A percentile compares a stretch with the other conserved stretches of the same genome.
These are phyloP conservation scores for Entomortierella beljakovae DNA, from an alignment of 192 early-diverging fungal species.

Conservation along the genomic window DNA sequence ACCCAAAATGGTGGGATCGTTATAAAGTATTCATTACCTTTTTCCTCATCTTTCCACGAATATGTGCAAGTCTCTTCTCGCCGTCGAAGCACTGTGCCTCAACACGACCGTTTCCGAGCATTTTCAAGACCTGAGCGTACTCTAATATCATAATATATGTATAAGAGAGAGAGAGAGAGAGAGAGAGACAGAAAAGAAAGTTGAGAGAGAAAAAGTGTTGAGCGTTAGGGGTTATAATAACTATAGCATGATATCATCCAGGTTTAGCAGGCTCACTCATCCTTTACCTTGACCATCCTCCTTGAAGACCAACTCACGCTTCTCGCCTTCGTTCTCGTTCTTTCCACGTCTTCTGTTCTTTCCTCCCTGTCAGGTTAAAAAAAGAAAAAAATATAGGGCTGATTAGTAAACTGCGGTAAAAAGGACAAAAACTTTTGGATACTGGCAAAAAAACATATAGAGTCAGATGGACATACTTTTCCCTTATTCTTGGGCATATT, in stretches of 20 bases:
- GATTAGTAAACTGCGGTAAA: not conserved
- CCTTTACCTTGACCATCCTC: constrained; percentile 90
- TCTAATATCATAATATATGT: constrained; percentile 58
- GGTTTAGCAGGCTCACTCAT: not conserved
- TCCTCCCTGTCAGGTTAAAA: constrained; percentile 70
- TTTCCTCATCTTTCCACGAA: constrained; percentile 98
- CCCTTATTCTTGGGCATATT: constrained; percentile 96
- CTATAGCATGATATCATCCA: not conserved
- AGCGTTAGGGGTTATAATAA: no score
- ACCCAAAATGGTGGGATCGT: not conserved
- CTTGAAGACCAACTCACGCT: constrained; percentile 97
- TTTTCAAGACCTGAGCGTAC: constrained; percentile 94
- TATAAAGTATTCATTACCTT: constrained; percentile 67
- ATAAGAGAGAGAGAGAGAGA: no score
- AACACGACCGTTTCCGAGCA: constrained; percentile 97
- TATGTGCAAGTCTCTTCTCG: constrained; percentile 90
- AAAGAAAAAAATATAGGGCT: not conserved
- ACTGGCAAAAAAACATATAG: not conserved
- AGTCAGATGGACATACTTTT: constrained; percentile 73
- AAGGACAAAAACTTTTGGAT: not conserved
- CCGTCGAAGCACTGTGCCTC: constrained; percentile 93
- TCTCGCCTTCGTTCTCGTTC: constrained; percentile 94
- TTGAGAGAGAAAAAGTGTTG: no score
- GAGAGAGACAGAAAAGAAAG: not conserved
- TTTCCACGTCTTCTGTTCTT: constrained; percentile 94